A percentile compares a stretch with the other conserved stretches of the same genome.
These are phyloP conservation scores for Aspergillus homomorphus DNA, from an alignment of 495 filamentous ascomycete species.

Conservation along the genomic window DNA sequence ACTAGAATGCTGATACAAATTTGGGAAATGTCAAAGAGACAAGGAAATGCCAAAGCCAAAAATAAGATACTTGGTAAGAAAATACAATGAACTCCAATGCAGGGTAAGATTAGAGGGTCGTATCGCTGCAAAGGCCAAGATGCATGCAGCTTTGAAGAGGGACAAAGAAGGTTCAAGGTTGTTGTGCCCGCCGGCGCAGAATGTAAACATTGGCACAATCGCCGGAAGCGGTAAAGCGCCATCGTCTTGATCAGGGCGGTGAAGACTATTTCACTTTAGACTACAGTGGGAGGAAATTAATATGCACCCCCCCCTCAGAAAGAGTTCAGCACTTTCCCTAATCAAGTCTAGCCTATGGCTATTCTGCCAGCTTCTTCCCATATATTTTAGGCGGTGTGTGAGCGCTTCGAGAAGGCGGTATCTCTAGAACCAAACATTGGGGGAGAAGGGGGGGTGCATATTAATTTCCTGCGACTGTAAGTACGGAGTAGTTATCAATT, in stretches of 20 bases:
- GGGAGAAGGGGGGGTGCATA: too few relatives aligned
- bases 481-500: too few relatives aligned
- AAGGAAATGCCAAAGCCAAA: not conserved
- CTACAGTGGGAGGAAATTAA: too few relatives aligned
- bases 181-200: conserved; percentile 15
- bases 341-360: too few relatives aligned
- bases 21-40: not conserved
- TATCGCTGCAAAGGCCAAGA: not conserved
- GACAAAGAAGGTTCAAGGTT: not conserved
- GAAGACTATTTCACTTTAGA: not conserved
- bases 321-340: too few relatives aligned
- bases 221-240: conserved; percentile 25
- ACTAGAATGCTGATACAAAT: not conserved
- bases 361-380: too few relatives aligned
- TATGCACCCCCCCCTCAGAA: too few relatives aligned
- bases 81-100: not conserved
- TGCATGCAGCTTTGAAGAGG: not conserved
- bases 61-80: not conserved
- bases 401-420: too few relatives aligned
- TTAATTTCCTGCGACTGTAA: too few relatives aligned
- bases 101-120: not conserved
- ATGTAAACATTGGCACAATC: conserved; percentile 31
- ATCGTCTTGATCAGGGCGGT: not conserved
- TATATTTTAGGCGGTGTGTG: too few relatives aligned
- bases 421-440: too few relatives aligned